Evolutionary conservation across 2,329 filamentous ascomycete genomes (phyloP).

Genomic region (Aciculosporium take): DNA sequence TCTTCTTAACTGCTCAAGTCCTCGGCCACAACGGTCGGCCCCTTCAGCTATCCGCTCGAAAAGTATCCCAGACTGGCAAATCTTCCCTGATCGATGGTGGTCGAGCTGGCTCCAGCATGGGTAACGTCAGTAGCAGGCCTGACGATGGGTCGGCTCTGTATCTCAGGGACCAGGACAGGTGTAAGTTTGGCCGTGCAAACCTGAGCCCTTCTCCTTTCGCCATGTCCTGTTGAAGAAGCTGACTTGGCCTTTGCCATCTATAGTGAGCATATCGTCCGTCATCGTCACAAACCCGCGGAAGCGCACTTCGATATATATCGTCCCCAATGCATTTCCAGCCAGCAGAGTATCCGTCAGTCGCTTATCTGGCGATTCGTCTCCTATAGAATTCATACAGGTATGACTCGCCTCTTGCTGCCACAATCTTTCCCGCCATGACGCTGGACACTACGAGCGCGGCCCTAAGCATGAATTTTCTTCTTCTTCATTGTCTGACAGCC

Average conservation of each 20-base stretch:
- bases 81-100: constrained; percentile 6
- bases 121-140: constrained; percentile 76
- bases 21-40: not conserved
- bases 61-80: not conserved
- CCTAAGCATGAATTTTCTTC: no score
- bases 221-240: constrained; percentile 2
- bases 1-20: constrained; percentile 1
- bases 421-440: not conserved
- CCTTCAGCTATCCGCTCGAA: not conserved
- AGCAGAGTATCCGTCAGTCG: constrained; percentile 60
- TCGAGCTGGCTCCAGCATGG: constrained; percentile 48
- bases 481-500: constrained; percentile 2
- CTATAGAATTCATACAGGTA: constrained; percentile 89
- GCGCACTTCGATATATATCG: constrained; percentile 61
- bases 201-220: constrained; percentile 8
- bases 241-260: not conserved
- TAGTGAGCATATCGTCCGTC: constrained; percentile 79
- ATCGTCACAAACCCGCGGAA: constrained; percentile 67
- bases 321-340: constrained; percentile 79
- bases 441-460: not conserved
- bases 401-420: constrained; percentile 12
- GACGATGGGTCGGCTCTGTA: constrained; percentile 72
- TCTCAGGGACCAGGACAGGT: constrained; percentile 80
- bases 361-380: constrained; percentile 56
- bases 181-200: constrained; percentile 37